A percentile compares a stretch with the other conserved stretches of the same genome.
Conservation (phyloP, 805 yeast genomes). For the Lipomyces yamadae region DNA sequence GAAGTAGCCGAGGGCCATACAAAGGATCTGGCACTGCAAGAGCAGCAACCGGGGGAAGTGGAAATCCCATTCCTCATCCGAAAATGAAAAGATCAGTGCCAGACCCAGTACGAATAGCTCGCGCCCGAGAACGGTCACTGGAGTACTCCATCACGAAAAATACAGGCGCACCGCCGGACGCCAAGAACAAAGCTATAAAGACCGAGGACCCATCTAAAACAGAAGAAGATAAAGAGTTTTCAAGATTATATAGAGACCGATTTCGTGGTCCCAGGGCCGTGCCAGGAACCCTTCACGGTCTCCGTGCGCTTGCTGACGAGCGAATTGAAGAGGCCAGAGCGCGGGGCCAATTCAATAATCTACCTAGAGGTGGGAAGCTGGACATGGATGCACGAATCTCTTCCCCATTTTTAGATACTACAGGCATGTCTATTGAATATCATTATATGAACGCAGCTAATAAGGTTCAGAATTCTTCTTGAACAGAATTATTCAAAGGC, state of each 20-base stretch:
- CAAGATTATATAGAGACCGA: constrained; percentile 65
- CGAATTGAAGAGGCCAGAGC: constrained; percentile 73
- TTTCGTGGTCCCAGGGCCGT: constrained; percentile 58
- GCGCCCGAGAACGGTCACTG: constrained; percentile 67
- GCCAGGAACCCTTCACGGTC: constrained; percentile 45
- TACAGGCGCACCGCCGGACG: constrained; percentile 42
- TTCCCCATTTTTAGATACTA: constrained; percentile 65
- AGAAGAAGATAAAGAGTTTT: constrained; percentile 56
- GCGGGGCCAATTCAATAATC: constrained; percentile 68
- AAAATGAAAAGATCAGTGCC: constrained; percentile 40
- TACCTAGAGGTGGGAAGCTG: constrained; percentile 69
- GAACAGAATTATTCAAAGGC: constrained; percentile 74
- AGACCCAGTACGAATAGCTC: constrained; percentile 51
- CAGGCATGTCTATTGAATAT: constrained; percentile 37
- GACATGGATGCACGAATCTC: constrained; percentile 48
- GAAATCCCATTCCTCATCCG: constrained; percentile 28
- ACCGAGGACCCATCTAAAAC: constrained; percentile 36
- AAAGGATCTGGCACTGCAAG: constrained; percentile 22
- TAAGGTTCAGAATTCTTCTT: constrained; percentile 62
- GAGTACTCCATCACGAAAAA: constrained; percentile 63
- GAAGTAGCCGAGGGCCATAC: not conserved
- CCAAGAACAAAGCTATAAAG: constrained; percentile 24
- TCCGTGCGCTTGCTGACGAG: constrained; percentile 70
- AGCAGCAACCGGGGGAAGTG: constrained; percentile 38
- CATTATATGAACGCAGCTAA: not conserved